Evolutionary conservation across 164 flowering plant genomes (phyloP), one percentile per base, ranked within the genome.

Genomic region (Dillenia suffruticosa): DNA sequence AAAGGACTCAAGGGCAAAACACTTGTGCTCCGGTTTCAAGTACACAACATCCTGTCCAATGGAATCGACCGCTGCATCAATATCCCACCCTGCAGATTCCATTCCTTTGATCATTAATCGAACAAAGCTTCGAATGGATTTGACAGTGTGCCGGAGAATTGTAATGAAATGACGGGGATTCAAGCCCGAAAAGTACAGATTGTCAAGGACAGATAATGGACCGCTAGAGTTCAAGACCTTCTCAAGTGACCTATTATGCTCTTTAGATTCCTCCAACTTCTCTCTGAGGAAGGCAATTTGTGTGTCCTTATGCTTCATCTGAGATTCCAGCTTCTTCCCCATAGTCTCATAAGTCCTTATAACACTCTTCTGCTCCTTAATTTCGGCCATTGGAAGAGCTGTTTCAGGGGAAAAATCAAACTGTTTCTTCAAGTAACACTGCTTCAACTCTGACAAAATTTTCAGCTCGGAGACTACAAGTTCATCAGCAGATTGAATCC

Each of bases 41-140:
- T 70, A 82, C 9, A 63, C 62, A 5, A 73, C 72, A 1, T 62
- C 75, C 0, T 82, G 77, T 24, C 77, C 70, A 13, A 85, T 75
- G 10, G 87, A 74, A n/a, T 16, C 7, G 3, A 82, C 84, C 2
- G 87, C 88, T 0, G 74, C 70, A 51, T 75, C 77, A 46, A 85
- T 57, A 79, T 85, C 84, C 94, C 90, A 87, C n/a, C 68, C 68
- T 4, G 82, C 74, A 1, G 76, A 67, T 70, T 72, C 75, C 90
- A 87, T 83, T 51, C 81, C 80, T 6, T 68, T 64, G 11, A 80
- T 66, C 75, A 82, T 63, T 57, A 76, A 24, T 65, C 65, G 58
- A 5, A 79, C 81, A 51, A 85, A 83, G 60, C 76, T 75, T 48
- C 83, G 67, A 13, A 85, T 64, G 0, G 85, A 77, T 70, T 79